Evolutionary conservation across 129 eudicot genomes (phyloP), one percentile per base, ranked within the genome.

Genomic region (Centrapalus pauciflorus): DNA sequence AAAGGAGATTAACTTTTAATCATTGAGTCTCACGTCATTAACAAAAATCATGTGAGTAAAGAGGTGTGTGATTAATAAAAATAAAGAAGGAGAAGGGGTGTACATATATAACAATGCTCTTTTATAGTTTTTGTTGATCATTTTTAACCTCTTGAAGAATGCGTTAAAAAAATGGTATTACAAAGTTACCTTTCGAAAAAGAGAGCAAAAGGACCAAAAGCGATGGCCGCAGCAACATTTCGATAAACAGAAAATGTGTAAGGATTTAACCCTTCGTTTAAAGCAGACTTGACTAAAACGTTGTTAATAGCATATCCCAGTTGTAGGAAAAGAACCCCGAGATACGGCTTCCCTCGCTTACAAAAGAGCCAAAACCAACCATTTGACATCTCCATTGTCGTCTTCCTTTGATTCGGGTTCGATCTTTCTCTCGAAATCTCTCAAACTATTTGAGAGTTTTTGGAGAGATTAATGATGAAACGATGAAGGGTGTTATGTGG

Each of bases 221-320:
- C 76, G 49, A 82, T 54, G 2, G 96, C 85, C 8, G 99, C 99
- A 71, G 78, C 74, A 59, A 77, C 76, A 72, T 84, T 90, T 14
- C 99, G 82, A 64, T 86, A 93, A 20, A 89, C 92, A 9, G 96
- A 68, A 37, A 93, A 85, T 8, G 95, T 83, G 78, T 66, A 89
- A 17, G 86, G 85, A 70, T 82, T 89, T 80, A 83, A 74, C 32
- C 99, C 99, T 10, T 79, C 61, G 54, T 89, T 82, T 46, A 93
- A 84, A 60, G 96, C 99, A 41, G 82, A 67, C 75, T 89, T 93
- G 0, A 89, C 95, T 8, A 89, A 63, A 14, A 93, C 66, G 13
- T 55, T 69, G 25, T 78, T 72, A 26, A 87, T 81, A 4, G 99
- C 96, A 26, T 38, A 69, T 21, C 95, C 96, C 37, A 86, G 74